Percentiles rank a stretch among this genome's conserved stretches.
Evolutionary conservation across 768 basidiomycete genomes (phyloP).

Genomic region (Tulasnella sp.): DNA sequence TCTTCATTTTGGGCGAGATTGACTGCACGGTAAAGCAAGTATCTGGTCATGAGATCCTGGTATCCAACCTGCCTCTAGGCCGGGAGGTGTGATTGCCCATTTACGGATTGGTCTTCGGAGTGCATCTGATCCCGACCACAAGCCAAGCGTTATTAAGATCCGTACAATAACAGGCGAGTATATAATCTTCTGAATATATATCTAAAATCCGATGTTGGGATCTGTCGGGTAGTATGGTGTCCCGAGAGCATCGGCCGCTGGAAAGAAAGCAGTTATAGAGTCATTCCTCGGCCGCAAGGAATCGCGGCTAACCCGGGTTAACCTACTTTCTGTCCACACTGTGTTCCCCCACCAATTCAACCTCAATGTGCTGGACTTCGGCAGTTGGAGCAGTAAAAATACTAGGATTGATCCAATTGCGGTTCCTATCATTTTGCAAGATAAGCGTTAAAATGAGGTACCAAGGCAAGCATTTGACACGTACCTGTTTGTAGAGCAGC

Average conservation of each 20-base stretch:
- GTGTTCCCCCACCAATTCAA: constrained; percentile 38
- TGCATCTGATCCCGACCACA: neutral
- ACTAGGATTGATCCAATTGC: constrained; percentile 89
- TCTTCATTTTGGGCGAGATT: neutral
- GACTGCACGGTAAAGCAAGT: constrained; percentile 30
- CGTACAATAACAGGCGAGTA: no score
- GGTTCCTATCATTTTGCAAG: constrained; percentile 50
- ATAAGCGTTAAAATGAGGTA: neutral
- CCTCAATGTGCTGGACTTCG: constrained; percentile 73
- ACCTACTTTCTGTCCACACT: constrained; percentile 21
- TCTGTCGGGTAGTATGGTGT: neutral
- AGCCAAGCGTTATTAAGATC: no score
- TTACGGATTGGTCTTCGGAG: neutral
- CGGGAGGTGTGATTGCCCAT: neutral
- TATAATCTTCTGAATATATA: no score
- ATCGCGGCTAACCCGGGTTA: neutral
- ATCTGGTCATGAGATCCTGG: neutral
- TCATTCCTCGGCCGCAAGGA: no score
- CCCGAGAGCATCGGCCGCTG: neutral
- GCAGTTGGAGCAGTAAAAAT: constrained; percentile 65
- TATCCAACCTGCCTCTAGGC: neutral
- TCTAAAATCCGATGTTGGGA: neutral
- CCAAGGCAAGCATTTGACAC: constrained; percentile 40
- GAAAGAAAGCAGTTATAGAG: neutral
- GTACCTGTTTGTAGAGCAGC: constrained; percentile 39